Conservation (phyloP, 768 basidiomycete genomes). For the Serendipita indica region DNA sequence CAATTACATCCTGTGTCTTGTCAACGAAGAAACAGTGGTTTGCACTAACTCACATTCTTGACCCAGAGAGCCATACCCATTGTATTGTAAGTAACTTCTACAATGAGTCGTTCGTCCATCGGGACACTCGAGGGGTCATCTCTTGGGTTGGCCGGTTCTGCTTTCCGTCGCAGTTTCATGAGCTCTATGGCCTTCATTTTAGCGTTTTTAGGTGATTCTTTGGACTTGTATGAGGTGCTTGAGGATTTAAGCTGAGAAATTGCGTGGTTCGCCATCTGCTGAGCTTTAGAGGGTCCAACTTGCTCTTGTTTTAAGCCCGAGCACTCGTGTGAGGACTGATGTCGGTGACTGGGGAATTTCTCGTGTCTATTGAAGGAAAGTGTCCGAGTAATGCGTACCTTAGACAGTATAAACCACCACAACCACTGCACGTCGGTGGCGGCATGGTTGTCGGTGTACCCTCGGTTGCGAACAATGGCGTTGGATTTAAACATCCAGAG, state of each 20-base stretch:
- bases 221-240: slow-evolving; percentile 18
- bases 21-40: background rate
- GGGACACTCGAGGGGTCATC: slow-evolving; percentile 34
- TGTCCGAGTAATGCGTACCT: background rate
- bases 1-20: slow-evolving; percentile 31
- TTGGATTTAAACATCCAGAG: background rate
- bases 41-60: slow-evolving; percentile 36
- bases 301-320: background rate
- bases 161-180: slow-evolving; percentile 64
- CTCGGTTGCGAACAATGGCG: background rate
- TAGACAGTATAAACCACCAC: background rate
- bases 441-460: background rate
- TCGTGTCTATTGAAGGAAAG: background rate
- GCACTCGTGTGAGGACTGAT: background rate
- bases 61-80: slow-evolving; percentile 50
- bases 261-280: background rate
- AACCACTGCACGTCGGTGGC: background rate
- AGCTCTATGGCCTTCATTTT: slow-evolving; percentile 43
- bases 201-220: slow-evolving; percentile 39
- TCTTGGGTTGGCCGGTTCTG: slow-evolving; percentile 45
- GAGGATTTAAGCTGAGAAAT: slow-evolving; percentile 5
- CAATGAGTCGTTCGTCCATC: slow-evolving; percentile 42
- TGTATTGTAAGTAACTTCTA: slow-evolving; percentile 29
- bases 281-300: background rate
- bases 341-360: background rate